These are phyloP conservation scores for Rhododendron vialii DNA, from an alignment of 148 eudicot genomes.

Conservation along the genomic window DNA sequence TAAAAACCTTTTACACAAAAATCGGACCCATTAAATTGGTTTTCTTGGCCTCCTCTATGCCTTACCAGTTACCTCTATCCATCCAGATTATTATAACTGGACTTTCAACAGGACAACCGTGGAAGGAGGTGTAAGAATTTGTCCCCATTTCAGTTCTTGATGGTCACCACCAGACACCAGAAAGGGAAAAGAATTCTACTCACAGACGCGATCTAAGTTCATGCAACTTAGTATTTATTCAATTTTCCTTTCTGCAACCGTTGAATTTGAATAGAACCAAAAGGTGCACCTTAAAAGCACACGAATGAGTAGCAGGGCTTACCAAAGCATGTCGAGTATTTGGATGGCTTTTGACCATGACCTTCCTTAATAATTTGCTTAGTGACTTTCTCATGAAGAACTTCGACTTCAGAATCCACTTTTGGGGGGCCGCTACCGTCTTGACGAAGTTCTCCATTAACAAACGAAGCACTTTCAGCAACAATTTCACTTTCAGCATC, in stretches of 20 bases:
- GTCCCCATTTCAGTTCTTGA: neutral
- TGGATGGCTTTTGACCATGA: conserved; percentile 92
- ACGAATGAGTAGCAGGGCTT: conserved; percentile 23
- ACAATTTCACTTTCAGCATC: conserved; percentile 53
- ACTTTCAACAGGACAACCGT: neutral
- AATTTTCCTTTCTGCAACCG: neutral
- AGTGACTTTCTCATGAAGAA: conserved; percentile 79
- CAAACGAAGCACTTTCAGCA: conserved; percentile 60
- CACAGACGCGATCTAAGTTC: neutral
- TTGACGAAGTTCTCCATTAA: conserved; percentile 58
- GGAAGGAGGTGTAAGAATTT: neutral
- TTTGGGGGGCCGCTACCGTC: conserved; percentile 68
- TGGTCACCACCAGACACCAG: neutral
- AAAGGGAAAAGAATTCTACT: neutral
- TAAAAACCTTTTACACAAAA: neutral
- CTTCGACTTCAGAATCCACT: conserved; percentile 61
- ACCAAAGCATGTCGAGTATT: conserved; percentile 97
- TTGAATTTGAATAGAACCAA: neutral
- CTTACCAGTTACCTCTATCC: neutral
- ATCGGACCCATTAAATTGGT: neutral
- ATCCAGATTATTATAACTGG: neutral
- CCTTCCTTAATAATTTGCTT: conserved; percentile 92
- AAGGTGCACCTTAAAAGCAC: neutral
- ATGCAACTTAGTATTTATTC: neutral
- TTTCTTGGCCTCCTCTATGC: neutral